phyloP scores from a whole-genome alignment of 495 filamentous ascomycete genomes.

The Neurospora sp. region DNA sequence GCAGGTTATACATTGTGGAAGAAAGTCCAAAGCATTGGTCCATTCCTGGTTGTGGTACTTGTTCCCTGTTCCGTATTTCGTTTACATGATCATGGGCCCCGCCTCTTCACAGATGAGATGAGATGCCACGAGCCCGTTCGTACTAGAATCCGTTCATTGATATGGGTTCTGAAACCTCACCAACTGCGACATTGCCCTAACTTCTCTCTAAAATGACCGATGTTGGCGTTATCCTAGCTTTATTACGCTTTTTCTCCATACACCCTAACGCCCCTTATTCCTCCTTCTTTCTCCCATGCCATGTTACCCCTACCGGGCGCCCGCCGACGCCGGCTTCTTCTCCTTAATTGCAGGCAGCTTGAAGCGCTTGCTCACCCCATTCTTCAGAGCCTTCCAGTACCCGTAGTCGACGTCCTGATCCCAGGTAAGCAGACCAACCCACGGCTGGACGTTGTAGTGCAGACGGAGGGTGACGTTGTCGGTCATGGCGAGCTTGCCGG shows the following conservation, averaged over 20 bases:
- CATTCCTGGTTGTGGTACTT: not conserved
- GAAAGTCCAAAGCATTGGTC: not conserved
- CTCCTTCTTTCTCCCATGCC: constrained; percentile 5
- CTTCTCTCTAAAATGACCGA: not conserved
- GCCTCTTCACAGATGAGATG: not conserved
- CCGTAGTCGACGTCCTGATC: constrained; percentile 49
- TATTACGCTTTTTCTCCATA: not conserved
- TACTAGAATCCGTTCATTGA: not conserved
- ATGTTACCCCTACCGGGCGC: not conserved
- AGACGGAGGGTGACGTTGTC: constrained; percentile 67
- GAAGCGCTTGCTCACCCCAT: constrained; percentile 58
- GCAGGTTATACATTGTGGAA: not conserved
- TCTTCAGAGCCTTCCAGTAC: constrained; percentile 50
- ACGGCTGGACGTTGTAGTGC: constrained; percentile 95
- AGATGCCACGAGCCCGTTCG: not conserved
- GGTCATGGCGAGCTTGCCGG: constrained; percentile 57
- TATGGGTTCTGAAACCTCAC: not conserved
- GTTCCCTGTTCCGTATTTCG: not conserved
- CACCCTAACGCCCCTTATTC: not conserved
- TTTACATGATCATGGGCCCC: not conserved
- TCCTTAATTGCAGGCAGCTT: constrained; percentile 65
- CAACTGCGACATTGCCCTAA: not conserved
- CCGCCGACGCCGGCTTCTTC: constrained; percentile 23
- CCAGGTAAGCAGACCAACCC: constrained; percentile 86
- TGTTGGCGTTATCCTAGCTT: not conserved